These are phyloP conservation scores for Xylariaceae sp. DNA, from an alignment of 2,329 filamentous ascomycete genomes.

Conservation along the genomic window DNA sequence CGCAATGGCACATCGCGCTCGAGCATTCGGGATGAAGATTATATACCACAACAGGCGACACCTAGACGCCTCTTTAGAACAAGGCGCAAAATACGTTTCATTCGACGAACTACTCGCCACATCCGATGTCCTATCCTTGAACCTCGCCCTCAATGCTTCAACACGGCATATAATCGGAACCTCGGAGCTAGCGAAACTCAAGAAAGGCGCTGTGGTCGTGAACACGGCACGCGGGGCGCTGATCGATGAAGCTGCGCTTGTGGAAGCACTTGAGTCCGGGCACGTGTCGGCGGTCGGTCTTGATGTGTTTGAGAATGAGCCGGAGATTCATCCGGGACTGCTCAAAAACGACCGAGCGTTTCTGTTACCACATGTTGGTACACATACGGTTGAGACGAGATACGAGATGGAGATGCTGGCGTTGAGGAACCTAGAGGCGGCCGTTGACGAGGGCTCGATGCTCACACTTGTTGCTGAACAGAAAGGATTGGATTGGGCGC, in stretches of 20 bases:
- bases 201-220: constrained; percentile 54
- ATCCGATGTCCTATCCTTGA: constrained; percentile 54
- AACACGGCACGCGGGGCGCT: constrained; percentile 58
- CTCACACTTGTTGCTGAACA: constrained; percentile 62
- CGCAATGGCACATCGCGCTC: constrained; percentile 46
- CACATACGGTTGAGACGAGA: constrained; percentile 56
- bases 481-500: constrained; percentile 38
- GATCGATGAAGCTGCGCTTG: constrained; percentile 55
- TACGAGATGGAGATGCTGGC: constrained; percentile 44
- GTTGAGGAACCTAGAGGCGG: constrained; percentile 49
- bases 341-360: constrained; percentile 58
- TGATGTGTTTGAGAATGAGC: constrained; percentile 59
- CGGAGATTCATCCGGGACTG: constrained; percentile 59
- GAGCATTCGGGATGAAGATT: constrained; percentile 53
- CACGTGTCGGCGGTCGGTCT: constrained; percentile 54
- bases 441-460: constrained; percentile 54
- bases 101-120: constrained; percentile 53
- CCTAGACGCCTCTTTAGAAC: constrained; percentile 33
- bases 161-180: constrained; percentile 53
- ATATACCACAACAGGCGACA: constrained; percentile 54
- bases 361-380: constrained; percentile 67
- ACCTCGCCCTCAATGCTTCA: constrained; percentile 48
- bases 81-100: constrained; percentile 49
- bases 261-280: constrained; percentile 50
- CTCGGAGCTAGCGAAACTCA: constrained; percentile 50